Base-by-base conservation (phyloP, 2,329 filamentous ascomycete species). In the Neophaeococcomyces mojaviensis region DNA sequence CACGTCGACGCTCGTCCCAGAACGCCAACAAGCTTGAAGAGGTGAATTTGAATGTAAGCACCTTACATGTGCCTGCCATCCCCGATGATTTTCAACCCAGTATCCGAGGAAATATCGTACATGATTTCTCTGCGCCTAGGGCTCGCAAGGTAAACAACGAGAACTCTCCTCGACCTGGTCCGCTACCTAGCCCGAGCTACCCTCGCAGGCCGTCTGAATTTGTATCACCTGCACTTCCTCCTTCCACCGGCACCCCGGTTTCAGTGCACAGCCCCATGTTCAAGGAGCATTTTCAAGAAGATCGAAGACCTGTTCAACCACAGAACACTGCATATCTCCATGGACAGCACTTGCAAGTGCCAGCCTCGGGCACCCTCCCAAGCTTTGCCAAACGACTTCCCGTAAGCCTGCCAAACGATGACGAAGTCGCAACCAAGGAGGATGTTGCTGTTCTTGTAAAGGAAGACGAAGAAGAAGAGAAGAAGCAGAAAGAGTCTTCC, bases 61-160 rank as follows among this genome's bases (percentile, higher is more conserved):
- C 67, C 41, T 57, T 72, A 10, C 60, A 63, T 35, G 64, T 74
- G 15, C 67, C 70, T 43, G 69, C 73, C 2, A 68, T 77, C 44
- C 76, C 77, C 2, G 77, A 78, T 48, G 74, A 80, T 55, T 81
- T 79, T 56, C 78, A 81, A 54, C 78, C 78, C 10, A 70, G 78
- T 44, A 82, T 82, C 48, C 72, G 76, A 43, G 79, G 79, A 15
- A 79, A 75, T 39, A 72, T 78, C 18, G 70, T 82, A 1, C 79
- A 83, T 62, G 79, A 83, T 55, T 83, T 82, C 59, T 81, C 77
- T 39, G 76, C 74, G 3, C 79, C 79, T 4, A 68, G 77, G 42
- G 64, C 70, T 34, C 70, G 72, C 44, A 62, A 68, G 40, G 60
- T 63, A 7, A 47, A 37, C 39, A 39, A 19, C 15, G 45, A 47